Evolutionary conservation across 2,329 filamentous ascomycete species (phyloP), one percentile per base, ranked within the genome.

Genomic region (Cladosporium phlei): DNA sequence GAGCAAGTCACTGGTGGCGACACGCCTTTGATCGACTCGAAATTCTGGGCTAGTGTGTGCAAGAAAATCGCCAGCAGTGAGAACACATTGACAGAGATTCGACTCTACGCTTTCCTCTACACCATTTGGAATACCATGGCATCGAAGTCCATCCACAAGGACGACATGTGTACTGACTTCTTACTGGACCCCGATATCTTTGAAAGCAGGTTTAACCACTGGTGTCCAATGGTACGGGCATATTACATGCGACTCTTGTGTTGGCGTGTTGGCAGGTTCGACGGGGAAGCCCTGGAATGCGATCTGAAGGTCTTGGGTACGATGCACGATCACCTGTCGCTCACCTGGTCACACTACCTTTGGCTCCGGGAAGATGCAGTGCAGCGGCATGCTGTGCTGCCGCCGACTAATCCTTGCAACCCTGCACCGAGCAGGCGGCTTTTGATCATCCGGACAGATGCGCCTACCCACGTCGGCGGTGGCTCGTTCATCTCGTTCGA

Each of bases 141-240:
- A 9, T 74, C 77, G 25, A 78, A 87, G 46, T 76, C 82, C 2
- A 69, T 72, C 40, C 78, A 86, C 39, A 94, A 91, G 65, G 73
- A 78, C 47, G 70, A 76, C 11, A 63, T 95, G 14, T 94, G 87
- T 61, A 59, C 85, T 21, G 79, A 82, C 17, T 90, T 93, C 73
- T 69, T 96, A 29, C 70, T 96, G 10, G 77, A 82, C 5, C 82
- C 86, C 45, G 75, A 82, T 20, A 78, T 85, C 2, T 95, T 95
- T 63, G 81, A 86, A 60, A 80, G 79, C 51, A 82, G 88, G 51
- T 96, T 95, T 69, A 91, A 86, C 60, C 88, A 95, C 60, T 95
- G 90, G 89, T 95, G 88, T 60, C 88, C 90, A 0, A 95, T 95
- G 90, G 88, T 95, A 17, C 80, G 90, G 51, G 85, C 88, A 11